phyloP scores from a whole-genome alignment of 2,329 filamentous ascomycete genomes.

The Talaromyces sp. region DNA sequence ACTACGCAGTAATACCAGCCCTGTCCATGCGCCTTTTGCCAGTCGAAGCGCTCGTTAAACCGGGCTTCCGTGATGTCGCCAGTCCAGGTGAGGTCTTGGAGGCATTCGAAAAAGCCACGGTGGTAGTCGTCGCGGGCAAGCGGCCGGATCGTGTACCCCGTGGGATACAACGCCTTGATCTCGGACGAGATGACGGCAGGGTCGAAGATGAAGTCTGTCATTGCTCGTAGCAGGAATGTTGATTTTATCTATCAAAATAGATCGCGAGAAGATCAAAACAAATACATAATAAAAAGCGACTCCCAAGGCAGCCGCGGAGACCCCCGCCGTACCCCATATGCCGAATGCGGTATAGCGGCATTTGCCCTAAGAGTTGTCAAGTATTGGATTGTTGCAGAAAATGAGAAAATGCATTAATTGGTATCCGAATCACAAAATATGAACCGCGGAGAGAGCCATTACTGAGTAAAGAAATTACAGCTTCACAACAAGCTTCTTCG shows the following conservation, averaged over 20 bases:
- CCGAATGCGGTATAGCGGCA: background rate
- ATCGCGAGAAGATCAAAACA: too few relatives aligned
- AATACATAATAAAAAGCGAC: background rate
- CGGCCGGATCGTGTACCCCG: constrained; percentile 8
- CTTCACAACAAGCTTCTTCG: constrained; percentile 37
- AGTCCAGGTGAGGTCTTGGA: constrained; percentile 6
- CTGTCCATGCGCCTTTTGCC: constrained; percentile 5
- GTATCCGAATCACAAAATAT: too few relatives aligned
- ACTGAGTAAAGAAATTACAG: background rate
- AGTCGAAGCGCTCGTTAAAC: constrained; percentile 7
- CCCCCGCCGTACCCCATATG: background rate
- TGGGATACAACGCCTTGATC: constrained; percentile 3
- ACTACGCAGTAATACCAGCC: constrained; percentile 11
- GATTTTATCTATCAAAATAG: too few relatives aligned
- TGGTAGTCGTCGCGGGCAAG: constrained; percentile 10
- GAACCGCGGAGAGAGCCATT: background rate
- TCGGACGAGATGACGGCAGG: constrained; percentile 5
- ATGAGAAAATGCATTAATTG: too few relatives aligned
- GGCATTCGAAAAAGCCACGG: constrained; percentile 9
- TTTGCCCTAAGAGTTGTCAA: background rate
- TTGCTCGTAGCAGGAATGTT: too few relatives aligned
- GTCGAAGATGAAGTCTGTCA: constrained; percentile 6
- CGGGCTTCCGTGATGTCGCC: constrained; percentile 6
- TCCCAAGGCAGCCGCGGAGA: background rate
- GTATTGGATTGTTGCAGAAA: too few relatives aligned